Conservation (phyloP, 495 filamentous ascomycete species). For the Talaromyces nanjingensis region DNA sequence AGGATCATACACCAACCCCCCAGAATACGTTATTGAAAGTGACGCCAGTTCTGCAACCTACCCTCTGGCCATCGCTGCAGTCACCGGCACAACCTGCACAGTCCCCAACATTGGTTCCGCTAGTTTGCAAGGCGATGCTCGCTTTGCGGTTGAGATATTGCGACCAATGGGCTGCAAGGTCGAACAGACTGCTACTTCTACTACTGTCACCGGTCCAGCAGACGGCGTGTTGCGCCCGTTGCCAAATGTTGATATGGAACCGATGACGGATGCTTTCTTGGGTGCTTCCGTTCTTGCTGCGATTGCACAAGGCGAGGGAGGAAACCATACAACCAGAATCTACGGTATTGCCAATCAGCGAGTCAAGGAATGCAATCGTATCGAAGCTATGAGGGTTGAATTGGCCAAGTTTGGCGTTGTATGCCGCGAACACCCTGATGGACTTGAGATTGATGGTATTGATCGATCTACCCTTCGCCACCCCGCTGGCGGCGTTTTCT, state of each 20-base stretch:
- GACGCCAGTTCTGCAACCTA: conserved; percentile 98
- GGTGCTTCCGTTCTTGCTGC: conserved; percentile 91
- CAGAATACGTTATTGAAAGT: conserved; percentile 86
- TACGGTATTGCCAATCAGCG: conserved; percentile 97
- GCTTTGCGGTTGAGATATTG: conserved; percentile 88
- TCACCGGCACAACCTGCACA: conserved; percentile 89
- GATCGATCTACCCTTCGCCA: conserved; percentile 51
- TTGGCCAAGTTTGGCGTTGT: conserved; percentile 91
- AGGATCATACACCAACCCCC: conserved; percentile 75
- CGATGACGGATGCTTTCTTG: conserved; percentile 98
- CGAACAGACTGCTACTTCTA: conserved; percentile 74
- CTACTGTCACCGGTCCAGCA: conserved; percentile 86
- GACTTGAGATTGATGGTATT: conserved; percentile 75
- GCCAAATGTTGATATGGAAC: conserved; percentile 89
- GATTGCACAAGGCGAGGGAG: conserved; percentile 59
- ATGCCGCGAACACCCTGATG: conserved; percentile 84
- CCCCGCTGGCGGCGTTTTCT: conserved; percentile 67
- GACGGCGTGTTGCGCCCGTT: conserved; percentile 62
- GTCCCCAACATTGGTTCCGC: conserved; percentile 91
- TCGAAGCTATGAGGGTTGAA: conserved; percentile 92
- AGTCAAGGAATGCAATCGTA: conserved; percentile 97
- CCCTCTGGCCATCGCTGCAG: conserved; percentile 87
- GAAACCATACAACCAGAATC: conserved; percentile 66
- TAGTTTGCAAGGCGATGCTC: conserved; percentile 91
- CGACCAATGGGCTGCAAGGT: conserved; percentile 91